Conservation (phyloP, 2,329 filamentous ascomycete genomes). For the Ceratocystis albifundus region DNA sequence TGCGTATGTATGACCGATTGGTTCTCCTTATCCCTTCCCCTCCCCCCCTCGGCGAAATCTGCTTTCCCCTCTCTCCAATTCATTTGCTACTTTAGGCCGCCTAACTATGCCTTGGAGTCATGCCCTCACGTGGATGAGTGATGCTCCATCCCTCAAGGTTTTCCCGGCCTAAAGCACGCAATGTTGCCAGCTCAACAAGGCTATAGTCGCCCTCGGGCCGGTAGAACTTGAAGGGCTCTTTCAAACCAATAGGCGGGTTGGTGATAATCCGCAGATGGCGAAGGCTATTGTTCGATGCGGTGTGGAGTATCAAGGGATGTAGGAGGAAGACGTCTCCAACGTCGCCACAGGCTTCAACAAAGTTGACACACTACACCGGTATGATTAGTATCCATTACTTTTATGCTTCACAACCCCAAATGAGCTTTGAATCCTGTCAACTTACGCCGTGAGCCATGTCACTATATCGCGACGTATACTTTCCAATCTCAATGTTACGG, state of each 20-base stretch:
- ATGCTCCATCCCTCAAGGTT: slow-evolving; percentile 43
- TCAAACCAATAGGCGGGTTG: slow-evolving; percentile 36
- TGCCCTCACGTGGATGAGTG: slow-evolving; percentile 36
- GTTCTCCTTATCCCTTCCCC: no score
- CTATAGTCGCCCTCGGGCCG: slow-evolving; percentile 39
- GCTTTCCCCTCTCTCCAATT: no score
- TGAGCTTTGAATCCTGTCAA: background rate
- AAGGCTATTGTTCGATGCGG: slow-evolving; percentile 32
- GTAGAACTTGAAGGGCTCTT: slow-evolving; percentile 31
- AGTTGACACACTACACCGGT: slow-evolving; percentile 32
- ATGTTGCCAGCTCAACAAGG: slow-evolving; percentile 44
- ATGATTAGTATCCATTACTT: background rate
- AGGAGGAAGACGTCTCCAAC: slow-evolving; percentile 48
- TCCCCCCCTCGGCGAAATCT: no score
- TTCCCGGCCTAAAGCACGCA: slow-evolving; percentile 38
- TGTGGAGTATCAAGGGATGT: slow-evolving; percentile 51
- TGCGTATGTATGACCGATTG: no score
- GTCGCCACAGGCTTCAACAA: slow-evolving; percentile 44
- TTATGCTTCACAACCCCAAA: background rate
- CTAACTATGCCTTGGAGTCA: slow-evolving; percentile 32
- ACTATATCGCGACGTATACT: slow-evolving; percentile 38
- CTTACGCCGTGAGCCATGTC: slow-evolving; percentile 28
- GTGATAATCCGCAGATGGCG: slow-evolving; percentile 27
- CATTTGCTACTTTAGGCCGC: no score
- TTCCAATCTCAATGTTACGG: slow-evolving; percentile 29